Base-by-base conservation (phyloP, 305 asterid genomes). In the Solanum hybrid region DNA sequence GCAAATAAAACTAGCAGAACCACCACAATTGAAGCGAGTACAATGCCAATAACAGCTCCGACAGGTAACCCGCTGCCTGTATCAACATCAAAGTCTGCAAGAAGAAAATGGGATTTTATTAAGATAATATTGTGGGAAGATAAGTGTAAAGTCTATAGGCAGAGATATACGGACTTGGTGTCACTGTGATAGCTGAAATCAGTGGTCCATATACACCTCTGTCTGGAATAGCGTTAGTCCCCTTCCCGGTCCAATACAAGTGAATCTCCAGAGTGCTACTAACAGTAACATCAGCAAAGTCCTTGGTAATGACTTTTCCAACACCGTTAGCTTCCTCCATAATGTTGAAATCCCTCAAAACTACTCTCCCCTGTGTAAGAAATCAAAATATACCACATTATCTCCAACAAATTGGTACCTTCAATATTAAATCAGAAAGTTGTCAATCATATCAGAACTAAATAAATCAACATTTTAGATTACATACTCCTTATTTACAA, bases 171-270 rank as follows among this genome's bases (percentile, higher is more conserved):
- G 90, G 87, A 96, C 99, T 97, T 90, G 99, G 96, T 79, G 99
- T 97, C 79, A 97, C 92, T 4, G 98, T 88, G 51, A 97, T 96
- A 24, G 98, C 99, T 32, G 99, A 97, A 92, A 97, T 93, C 90
- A 97, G 92, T 22, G 99, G 99, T 90, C 99, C 99, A 82, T 97
- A 96, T 89, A 93, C 95, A 89, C 99, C 98, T 93, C 96, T 92
- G 16, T 88, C 90, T 35, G 99, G 99, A 91, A 97, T 92, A 26
- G 98, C 97, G 0, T 94, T 94, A n/a, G 99, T 96, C 66, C 99
- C 99, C 93, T 96, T 96, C 37, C 99, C 99, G 2, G 93, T 93
- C 99, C 99, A 97, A 93, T 94, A 97, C 93, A 97, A 95, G 93
- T 97, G 99, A 89, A 97, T 95, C 91, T 96, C 98, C 85, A 96